A percentile compares a stretch with the other conserved stretches of the same genome.
phyloP scores from a whole-genome alignment of 306 rosid species.

The Vigna unguiculata region DNA sequence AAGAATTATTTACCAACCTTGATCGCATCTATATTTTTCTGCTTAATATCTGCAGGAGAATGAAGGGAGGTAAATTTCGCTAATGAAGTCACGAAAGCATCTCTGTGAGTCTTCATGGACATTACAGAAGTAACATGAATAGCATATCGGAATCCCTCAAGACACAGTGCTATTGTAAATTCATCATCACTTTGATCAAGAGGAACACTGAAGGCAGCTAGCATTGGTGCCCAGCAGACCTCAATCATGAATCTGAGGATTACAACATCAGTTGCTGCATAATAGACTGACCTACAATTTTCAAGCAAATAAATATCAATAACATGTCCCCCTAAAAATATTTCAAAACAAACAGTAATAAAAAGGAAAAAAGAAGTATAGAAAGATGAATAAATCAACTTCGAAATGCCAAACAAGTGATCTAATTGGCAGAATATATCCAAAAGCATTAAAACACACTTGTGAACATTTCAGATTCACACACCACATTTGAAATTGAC shows the following conservation, averaged over 20 bases:
- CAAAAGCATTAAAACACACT: not conserved
- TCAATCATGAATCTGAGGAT: constrained; percentile 97
- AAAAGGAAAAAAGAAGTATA: not conserved
- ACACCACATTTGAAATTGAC: constrained; percentile 16
- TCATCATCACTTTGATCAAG: constrained; percentile 95
- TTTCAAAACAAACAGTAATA: constrained; percentile 15
- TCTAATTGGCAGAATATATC: constrained; percentile 29
- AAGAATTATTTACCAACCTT: constrained; percentile 72
- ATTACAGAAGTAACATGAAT: constrained; percentile 91
- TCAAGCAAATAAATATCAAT: constrained; percentile 41
- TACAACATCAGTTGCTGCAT: constrained; percentile 96
- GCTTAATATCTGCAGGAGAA: constrained; percentile 96
- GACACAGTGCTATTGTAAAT: constrained; percentile 77
- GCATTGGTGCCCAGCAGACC: constrained; percentile 99
- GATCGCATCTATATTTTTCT: constrained; percentile 91
- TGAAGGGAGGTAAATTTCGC: constrained; percentile 98
- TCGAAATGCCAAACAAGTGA: constrained; percentile 33
- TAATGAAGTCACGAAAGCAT: constrained; percentile 91
- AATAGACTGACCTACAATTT: constrained; percentile 90
- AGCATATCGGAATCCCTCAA: constrained; percentile 88
- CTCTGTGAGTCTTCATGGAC: constrained; percentile 99
- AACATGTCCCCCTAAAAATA: not conserved
- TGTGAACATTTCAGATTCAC: constrained; percentile 30
- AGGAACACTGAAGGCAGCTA: constrained; percentile 99
- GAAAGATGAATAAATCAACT: constrained; percentile 10